Evolutionary conservation across 768 basidiomycete genomes (phyloP), one percentile per base, ranked within the genome.

Genomic region (Leccinum incarnatum): DNA sequence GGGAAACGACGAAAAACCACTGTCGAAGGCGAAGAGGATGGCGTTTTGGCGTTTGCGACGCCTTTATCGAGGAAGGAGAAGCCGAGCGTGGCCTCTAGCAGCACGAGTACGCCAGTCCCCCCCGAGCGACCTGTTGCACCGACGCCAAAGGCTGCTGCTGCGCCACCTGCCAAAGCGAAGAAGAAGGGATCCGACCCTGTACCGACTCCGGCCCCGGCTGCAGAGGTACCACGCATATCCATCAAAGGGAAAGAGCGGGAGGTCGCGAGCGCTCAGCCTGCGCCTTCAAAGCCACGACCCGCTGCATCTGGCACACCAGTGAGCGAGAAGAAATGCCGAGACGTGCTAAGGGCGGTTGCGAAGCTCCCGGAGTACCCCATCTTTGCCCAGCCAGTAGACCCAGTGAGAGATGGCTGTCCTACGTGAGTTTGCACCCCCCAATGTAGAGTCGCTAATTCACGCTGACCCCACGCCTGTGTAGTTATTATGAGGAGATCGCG

Each of bases 401-500:
- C 95, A 4, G 73, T 84, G 14, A 69, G 75, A 52, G 92, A 93
- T 72, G 94, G 91, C 19, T 96, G 91, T 71, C 94, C 96, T 50
- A 95, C 93, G 92, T 95, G 69, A 75, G 89, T 81, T 52, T 32
- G 40, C 37, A 7, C 47, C 45, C 47, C 45, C 54, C 40, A 51
- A 32, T 10, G n/a, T 48, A 36, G 53, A 14, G 53, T 12, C 11
- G 25, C 55, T 32, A 6, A 30, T 21, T n/a, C 14, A 42, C 37
- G 29, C 32, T 57, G 52, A 63, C 37, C 47, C 47, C 10, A 19
- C 5, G n/a, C 60, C 17, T 32, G 17, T 65, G 46, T 53, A 97
- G 94, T 19, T 98, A 98, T 72, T 85, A 91, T 60, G 86, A 95
- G 5, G 96, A 98, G 74, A 96, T 98, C 68, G 75, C 83, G 59